Percentiles rank a stretch among this genome's conserved stretches.
Conservation (phyloP, 2,329 filamentous ascomycete genomes). For the Aspergillus nomiae region DNA sequence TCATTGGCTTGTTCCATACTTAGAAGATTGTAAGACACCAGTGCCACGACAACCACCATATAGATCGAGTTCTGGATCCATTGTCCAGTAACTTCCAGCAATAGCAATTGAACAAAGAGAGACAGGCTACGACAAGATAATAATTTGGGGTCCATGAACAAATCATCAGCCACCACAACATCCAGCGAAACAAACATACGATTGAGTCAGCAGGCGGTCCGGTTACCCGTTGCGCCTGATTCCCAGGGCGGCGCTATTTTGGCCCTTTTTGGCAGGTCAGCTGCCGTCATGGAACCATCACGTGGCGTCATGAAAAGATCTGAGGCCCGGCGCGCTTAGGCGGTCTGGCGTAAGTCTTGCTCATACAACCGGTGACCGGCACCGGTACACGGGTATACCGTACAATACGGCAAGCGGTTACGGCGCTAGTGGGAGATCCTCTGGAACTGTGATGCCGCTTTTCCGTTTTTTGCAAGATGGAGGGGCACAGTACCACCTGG, state of each 20-base stretch:
- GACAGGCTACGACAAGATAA: background rate
- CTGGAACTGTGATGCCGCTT: constrained; percentile 19
- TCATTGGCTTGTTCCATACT: constrained; percentile 14
- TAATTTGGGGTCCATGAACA: background rate
- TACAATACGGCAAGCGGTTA: constrained; percentile 18
- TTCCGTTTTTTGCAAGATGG: constrained; percentile 12
- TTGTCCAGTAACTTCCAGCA: background rate
- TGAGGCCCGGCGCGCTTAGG: constrained; percentile 14
- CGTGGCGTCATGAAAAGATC: constrained; percentile 28
- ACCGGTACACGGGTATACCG: constrained; percentile 17
- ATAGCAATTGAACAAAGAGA: background rate
- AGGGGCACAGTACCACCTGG: constrained; percentile 13
- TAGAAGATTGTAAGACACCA: constrained; percentile 8
- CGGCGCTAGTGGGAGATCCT: constrained; percentile 31
- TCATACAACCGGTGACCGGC: constrained; percentile 21
- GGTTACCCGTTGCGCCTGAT: background rate
- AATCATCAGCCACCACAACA: background rate
- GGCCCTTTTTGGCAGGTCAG: constrained; percentile 20
- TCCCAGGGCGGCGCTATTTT: constrained; percentile 7
- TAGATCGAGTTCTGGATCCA: background rate
- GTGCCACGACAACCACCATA: background rate
- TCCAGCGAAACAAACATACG: constrained; percentile 1
- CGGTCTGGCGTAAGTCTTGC: constrained; percentile 16
- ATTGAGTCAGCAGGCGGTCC: background rate
- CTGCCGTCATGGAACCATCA: constrained; percentile 31